Conservation (phyloP, 2,329 filamentous ascomycete genomes). For the Aspergillus tubingensis region DNA sequence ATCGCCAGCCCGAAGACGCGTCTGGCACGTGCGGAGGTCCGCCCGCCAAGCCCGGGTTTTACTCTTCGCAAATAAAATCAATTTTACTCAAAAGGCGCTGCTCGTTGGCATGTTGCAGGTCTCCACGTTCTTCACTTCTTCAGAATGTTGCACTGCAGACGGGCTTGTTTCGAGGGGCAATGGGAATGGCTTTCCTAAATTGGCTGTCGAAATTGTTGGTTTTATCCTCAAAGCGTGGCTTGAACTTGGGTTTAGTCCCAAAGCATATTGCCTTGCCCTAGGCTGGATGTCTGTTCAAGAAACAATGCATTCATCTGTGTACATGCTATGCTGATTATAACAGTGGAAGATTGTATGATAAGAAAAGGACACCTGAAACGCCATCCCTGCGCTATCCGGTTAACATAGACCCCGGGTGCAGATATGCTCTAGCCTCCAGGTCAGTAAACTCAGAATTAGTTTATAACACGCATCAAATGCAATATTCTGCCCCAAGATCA, state of each 20-base stretch:
- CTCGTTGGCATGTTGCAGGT: slow-evolving; percentile 4
- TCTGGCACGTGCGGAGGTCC: slow-evolving; percentile 25
- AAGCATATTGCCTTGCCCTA: background rate
- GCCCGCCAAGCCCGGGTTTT: slow-evolving; percentile 18
- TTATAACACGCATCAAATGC: background rate
- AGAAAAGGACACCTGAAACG: background rate
- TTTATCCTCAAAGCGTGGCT: background rate
- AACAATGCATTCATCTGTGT: background rate
- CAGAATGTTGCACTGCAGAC: background rate
- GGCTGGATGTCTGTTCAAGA: background rate
- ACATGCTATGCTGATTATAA: background rate
- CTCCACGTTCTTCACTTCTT: background rate
- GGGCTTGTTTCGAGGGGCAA: background rate
- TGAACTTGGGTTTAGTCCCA: background rate
- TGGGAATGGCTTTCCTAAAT: background rate
- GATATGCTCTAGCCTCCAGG: background rate
- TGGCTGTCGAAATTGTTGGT: background rate
- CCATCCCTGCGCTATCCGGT: background rate
- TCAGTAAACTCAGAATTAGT: background rate
- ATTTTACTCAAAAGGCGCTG: background rate
- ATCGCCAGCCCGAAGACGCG: slow-evolving; percentile 22
- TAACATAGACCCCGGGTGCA: background rate
- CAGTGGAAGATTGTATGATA: background rate
- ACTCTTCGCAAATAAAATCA: background rate
- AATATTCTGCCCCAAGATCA: slow-evolving; percentile 11